These are phyloP conservation scores for Colletotrichum truncatum DNA, from an alignment of 2,329 filamentous ascomycete species.

Conservation along the genomic window DNA sequence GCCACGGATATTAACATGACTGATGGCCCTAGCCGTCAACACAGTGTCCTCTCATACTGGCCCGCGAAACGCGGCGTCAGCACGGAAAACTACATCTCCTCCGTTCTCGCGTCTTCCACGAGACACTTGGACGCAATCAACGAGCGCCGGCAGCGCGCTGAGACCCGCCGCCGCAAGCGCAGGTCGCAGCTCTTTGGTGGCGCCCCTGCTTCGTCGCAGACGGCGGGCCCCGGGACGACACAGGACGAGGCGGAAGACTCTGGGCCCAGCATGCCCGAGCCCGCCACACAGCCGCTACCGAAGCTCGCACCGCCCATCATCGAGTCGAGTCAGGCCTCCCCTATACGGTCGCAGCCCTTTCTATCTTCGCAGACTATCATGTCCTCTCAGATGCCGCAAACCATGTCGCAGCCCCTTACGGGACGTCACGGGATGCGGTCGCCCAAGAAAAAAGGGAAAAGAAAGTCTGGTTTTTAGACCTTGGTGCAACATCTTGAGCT, in stretches of 20 bases:
- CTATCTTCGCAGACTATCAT: conserved; percentile 19
- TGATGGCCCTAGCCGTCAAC: conserved; percentile 15
- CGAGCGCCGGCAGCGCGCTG: conserved; percentile 42
- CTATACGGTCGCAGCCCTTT: not conserved
- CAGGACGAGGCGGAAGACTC: conserved; percentile 23
- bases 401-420: conserved; percentile 57
- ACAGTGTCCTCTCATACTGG: conserved; percentile 47
- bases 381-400: conserved; percentile 36
- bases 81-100: conserved; percentile 48
- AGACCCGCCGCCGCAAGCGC: conserved; percentile 32
- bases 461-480: conserved; percentile 21
- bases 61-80: conserved; percentile 46
- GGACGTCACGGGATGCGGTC: conserved; percentile 55
- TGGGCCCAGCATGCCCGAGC: conserved; percentile 1
- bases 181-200: conserved; percentile 16
- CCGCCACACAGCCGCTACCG: conserved; percentile 20
- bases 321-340: conserved; percentile 18
- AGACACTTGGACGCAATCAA: conserved; percentile 45
- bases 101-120: conserved; percentile 45
- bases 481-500: not conserved
- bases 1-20: conserved; percentile 3
- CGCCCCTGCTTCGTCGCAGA: conserved; percentile 2
- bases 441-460: conserved; percentile 45
- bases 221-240: conserved; percentile 4
- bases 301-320: conserved; percentile 16